Evolutionary conservation across 2,329 filamentous ascomycete genomes (phyloP), one percentile per base, ranked within the genome.

Genomic region (Colletotrichum tamarilloi): DNA sequence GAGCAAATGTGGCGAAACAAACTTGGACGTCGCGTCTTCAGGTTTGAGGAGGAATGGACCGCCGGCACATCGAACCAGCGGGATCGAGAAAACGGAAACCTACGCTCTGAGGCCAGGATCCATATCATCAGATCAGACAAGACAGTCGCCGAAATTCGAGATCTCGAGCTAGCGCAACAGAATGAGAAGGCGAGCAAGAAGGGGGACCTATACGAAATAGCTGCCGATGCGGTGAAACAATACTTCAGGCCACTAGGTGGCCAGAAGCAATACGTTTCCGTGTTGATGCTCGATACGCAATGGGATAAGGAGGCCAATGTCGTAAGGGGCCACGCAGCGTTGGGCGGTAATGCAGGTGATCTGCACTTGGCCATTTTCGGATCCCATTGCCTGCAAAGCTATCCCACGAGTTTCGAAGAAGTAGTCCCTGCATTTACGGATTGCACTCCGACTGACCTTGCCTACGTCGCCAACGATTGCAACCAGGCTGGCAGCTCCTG

Each of bases 41-140:
- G 95, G 56, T 95, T 97, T 75, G 97, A 98, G 78, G 97, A 99
- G 82, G 94, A 98, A 80, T 98, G 97, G 97, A 94, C 94, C 74
- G 91, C 91, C 3, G 95, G 95, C 8, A 94, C 94, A 1, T 87
- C 94, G 72, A 96, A 94, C 73, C 89, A 90, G 76, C 91, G 93
- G 52, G 97, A 98, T 80, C 87, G 88, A 74, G 89, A 92, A 67
- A 87, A 86, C 30, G 92, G 91, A 7, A 89, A 90, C 28, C 95
- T 97, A 91, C 92, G 96, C 74, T 98, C 95, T 42, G 95, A 98
- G 82, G 95, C 96, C 14, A 96, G 94, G 77, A 87, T 99, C 30
- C 96, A 98, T 81, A 83, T 98, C 68, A 92, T 99, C 76, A 91
- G 94, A 70, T 90, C 91, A 49, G 91, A 95, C 74, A 95, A 95